Evolutionary conservation across 371 early-diverging fungal genomes (phyloP).

Genomic region (Actinomucor elegans): DNA sequence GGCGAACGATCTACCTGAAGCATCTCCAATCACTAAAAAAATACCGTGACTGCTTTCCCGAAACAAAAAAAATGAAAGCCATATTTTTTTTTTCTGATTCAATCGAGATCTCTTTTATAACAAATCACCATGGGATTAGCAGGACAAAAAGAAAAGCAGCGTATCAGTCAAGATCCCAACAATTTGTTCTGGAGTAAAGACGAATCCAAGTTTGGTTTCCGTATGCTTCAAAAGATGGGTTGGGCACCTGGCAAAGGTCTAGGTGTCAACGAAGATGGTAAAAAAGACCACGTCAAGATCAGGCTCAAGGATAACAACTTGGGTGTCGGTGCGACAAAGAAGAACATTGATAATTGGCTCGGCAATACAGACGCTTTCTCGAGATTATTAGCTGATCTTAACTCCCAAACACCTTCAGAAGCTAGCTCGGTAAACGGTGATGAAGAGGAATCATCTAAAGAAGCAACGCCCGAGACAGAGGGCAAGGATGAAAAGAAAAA

Average conservation of each 20-base stretch:
- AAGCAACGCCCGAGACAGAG: conserved; percentile 8
- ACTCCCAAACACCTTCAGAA: conserved; percentile 40
- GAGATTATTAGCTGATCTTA: conserved; percentile 79
- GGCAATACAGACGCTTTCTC: conserved; percentile 87
- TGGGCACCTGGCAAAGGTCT: conserved; percentile 94
- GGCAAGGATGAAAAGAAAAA: conserved; percentile 5
- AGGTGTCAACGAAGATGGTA: conserved; percentile 86
- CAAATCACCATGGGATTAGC: conserved; percentile 73
- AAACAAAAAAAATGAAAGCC: neutral
- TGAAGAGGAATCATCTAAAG: conserved; percentile 23
- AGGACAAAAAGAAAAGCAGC: conserved; percentile 77
- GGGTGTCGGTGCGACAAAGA: conserved; percentile 89
- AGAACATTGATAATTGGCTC: conserved; percentile 92
- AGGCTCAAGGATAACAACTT: conserved; percentile 74
- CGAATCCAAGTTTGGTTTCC: conserved; percentile 82
- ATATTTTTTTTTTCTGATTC: neutral
- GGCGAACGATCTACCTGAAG: no score
- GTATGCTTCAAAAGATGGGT: conserved; percentile 94
- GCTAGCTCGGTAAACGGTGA: conserved; percentile 43
- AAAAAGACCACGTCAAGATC: conserved; percentile 77
- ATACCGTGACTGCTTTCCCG: neutral
- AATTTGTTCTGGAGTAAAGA: conserved; percentile 89
- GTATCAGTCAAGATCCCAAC: conserved; percentile 90
- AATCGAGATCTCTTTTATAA: no score
- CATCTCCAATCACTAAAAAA: neutral